phyloP scores from a whole-genome alignment of 176 grass and related monocot genomes.

The Luzula sylvatica region DNA sequence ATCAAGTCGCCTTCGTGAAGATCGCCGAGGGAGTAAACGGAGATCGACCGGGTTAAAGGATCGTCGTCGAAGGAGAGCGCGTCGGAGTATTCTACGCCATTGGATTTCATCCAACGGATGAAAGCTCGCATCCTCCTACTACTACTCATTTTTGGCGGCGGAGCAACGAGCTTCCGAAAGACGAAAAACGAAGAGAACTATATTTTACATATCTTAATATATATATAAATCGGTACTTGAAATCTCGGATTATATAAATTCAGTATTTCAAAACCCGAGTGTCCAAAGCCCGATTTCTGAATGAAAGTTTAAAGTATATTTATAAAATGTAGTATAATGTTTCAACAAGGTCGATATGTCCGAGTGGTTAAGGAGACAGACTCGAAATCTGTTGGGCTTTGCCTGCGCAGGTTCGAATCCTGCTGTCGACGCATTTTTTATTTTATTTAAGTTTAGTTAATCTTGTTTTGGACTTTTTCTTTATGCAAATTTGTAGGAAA shows the following conservation, averaged over 20 bases:
- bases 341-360: conserved; percentile 9
- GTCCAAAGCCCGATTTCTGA: not conserved
- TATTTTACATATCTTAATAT: not conserved
- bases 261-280: too few species aligned
- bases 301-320: not conserved
- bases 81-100: conserved; percentile 73
- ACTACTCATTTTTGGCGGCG: conserved; percentile 9
- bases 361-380: conserved; percentile 34
- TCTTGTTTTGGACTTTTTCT: too few species aligned
- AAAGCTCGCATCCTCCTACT: conserved; percentile 61
- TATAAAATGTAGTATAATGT: not conserved
- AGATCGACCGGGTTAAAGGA: conserved; percentile 17
- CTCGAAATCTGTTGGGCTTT: conserved; percentile 50
- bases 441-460: too few species aligned
- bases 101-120: conserved; percentile 66
- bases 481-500: too few species aligned
- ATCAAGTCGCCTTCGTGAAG: conserved; percentile 62
- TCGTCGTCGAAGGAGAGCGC: conserved; percentile 46
- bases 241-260: too few species aligned
- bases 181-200: not conserved
- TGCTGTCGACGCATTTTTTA: conserved; percentile 32
- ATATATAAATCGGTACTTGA: too few species aligned
- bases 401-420: conserved; percentile 61
- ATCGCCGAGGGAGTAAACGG: conserved; percentile 37
- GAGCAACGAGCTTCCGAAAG: too few species aligned